A percentile compares a stretch with the other conserved stretches of the same genome.
These are phyloP conservation scores for Lathyrus oleraceus DNA, from an alignment of 306 rosid species.

Conservation along the genomic window DNA sequence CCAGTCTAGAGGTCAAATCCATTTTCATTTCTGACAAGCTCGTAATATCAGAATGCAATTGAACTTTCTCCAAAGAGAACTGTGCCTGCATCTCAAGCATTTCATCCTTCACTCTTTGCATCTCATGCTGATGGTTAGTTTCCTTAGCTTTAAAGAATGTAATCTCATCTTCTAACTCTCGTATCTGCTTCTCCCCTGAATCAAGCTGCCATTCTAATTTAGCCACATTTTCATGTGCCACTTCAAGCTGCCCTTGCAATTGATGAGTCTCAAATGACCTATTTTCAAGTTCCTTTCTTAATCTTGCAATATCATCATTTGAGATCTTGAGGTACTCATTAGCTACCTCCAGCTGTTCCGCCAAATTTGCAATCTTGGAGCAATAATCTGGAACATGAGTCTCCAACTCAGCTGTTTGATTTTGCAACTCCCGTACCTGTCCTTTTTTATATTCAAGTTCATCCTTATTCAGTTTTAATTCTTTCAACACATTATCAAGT, in stretches of 20 bases:
- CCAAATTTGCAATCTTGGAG: conserved; percentile 47
- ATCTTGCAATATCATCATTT: neutral
- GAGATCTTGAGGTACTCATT: neutral
- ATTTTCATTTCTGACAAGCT: conserved; percentile 5
- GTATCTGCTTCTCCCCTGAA: conserved; percentile 39
- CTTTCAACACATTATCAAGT: neutral
- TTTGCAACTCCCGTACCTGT: conserved; percentile 50
- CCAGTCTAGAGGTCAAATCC: conserved; percentile 34
- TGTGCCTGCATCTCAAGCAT: conserved; percentile 45
- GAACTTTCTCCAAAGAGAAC: conserved; percentile 48
- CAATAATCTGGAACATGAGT: conserved; percentile 45
- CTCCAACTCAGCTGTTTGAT: conserved; percentile 48
- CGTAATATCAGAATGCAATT: conserved; percentile 44
- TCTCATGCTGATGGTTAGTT: conserved; percentile 43
- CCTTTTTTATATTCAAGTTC: conserved; percentile 40
- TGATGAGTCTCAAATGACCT: conserved; percentile 29
- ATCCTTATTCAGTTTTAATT: neutral
- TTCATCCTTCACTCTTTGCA: conserved; percentile 52
- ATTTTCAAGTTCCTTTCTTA: conserved; percentile 41
- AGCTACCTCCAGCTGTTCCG: conserved; percentile 10
- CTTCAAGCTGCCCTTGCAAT: conserved; percentile 52
- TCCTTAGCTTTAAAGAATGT: conserved; percentile 39
- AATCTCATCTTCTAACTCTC: conserved; percentile 49
- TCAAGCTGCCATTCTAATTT: conserved; percentile 44
- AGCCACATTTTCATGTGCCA: conserved; percentile 41